A percentile compares a stretch with the other conserved stretches of the same genome.
Evolutionary conservation across 164 flowering plant species (phyloP).

Genomic region (Protea cynaroides): DNA sequence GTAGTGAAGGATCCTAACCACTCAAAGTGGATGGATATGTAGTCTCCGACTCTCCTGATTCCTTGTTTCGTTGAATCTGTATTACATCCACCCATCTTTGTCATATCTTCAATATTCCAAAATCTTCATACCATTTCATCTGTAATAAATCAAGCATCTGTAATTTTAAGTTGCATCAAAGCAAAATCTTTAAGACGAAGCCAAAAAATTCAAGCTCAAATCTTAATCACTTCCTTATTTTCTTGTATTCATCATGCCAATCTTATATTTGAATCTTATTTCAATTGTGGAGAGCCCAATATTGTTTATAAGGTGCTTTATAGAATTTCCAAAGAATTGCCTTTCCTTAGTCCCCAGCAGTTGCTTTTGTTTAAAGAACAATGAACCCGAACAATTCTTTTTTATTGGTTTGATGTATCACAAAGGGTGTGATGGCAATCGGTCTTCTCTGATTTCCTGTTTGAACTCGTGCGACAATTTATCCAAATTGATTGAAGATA

Average conservation of each 20-base stretch:
- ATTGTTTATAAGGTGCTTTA: slow-evolving; percentile 4
- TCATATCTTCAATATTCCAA: too few species aligned
- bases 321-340: slow-evolving; percentile 9
- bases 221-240: slow-evolving; percentile 5
- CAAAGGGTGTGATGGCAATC: slow-evolving; percentile 5
- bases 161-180: slow-evolving; percentile 6
- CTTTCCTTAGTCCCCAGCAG: slow-evolving; percentile 13
- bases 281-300: slow-evolving; percentile 4
- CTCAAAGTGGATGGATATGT: too few species aligned
- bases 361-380: slow-evolving; percentile 5
- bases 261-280: slow-evolving; percentile 8
- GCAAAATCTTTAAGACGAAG: slow-evolving; percentile 6
- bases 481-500: slow-evolving; percentile 7
- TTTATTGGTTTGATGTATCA: slow-evolving; percentile 7
- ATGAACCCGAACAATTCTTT: slow-evolving; percentile 3
- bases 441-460: slow-evolving; percentile 8
- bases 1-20: too few species aligned
- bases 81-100: too few species aligned
- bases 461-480: slow-evolving; percentile 7
- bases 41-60: too few species aligned
- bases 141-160: background rate
- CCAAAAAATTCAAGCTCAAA: slow-evolving; percentile 11
- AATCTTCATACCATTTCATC: too few species aligned
- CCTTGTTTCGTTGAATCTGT: too few species aligned
- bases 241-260: slow-evolving; percentile 9